Evolutionary conservation across 176 grass and related monocot genomes (phyloP), one percentile per base, ranked within the genome.

Genomic region (Oryza officinalis): DNA sequence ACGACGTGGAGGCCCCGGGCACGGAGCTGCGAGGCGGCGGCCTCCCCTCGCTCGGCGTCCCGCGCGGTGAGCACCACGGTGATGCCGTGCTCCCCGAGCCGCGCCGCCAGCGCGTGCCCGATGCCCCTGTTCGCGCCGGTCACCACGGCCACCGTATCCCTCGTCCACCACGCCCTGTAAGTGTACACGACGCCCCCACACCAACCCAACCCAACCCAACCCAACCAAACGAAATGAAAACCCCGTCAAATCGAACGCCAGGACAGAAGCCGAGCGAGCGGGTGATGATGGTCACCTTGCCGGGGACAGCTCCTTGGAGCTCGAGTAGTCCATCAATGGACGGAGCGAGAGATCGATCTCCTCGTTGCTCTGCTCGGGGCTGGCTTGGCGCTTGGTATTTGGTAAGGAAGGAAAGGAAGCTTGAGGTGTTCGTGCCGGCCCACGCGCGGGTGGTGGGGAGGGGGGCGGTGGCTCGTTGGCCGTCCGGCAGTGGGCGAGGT

Each of bases 41-140:
- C 91, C 85, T 83, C 87, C 65, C 96, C 96, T 37, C 82, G 87
- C 27, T 71, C 69, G 78, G 63, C 87, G 80, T 99, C 93, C 49
- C 96, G 87, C 43, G 96, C 77, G 63, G 96, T 94, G 66, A 99
- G 93, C 80, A 99, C 96, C 54, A 96, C 96, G 44, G 91, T 99
- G 77, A 99, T 86, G 12, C 93, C 96, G 12, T 85, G 77, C 87
- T 99, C 93, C 6, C 91, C 93, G 15, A 99, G 77, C 47, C 87
- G 80, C 87, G 83, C 86, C 5, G 84, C 93, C 7, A 96, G 89
- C 33, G 91, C 91, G 69, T 78, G 91, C 5, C 96, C 96, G 77
- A 96, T 99, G 83, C 96, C 96, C 5, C 92, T 83, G 89, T 99
- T 99, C n/a, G 91, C 91, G 38, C 96, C 93, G 1, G 96, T 99